phyloP scores from a whole-genome alignment of 306 rosid species.

The Spatholobus suberectus region DNA sequence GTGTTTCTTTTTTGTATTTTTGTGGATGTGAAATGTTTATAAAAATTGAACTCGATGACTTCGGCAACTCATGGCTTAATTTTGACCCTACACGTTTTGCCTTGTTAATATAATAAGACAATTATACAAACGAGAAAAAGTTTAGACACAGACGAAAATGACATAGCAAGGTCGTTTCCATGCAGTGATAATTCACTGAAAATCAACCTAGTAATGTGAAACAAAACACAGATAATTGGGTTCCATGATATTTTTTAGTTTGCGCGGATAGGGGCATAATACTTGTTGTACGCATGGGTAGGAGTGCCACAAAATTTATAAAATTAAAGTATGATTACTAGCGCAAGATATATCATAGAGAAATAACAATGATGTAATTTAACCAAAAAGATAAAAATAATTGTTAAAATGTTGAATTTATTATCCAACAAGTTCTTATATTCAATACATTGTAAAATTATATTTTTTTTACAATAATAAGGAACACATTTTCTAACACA shows the following conservation, averaged over 20 bases:
- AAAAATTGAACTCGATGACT: background rate
- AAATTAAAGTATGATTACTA: background rate
- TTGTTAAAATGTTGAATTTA: background rate
- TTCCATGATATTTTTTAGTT: background rate
- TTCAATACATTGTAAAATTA: too few species aligned
- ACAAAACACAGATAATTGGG: background rate
- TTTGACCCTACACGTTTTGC: background rate
- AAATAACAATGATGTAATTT: background rate
- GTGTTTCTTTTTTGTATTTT: background rate
- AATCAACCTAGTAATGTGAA: background rate
- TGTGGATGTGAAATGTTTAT: background rate
- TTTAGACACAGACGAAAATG: background rate
- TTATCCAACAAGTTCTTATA: background rate
- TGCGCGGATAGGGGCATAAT: background rate
- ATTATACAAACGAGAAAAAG: background rate
- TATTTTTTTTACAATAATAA: too few species aligned
- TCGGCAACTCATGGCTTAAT: background rate
- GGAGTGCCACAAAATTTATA: background rate
- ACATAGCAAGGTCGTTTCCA: background rate
- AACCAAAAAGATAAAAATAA: background rate
- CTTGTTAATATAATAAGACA: background rate
- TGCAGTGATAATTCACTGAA: background rate
- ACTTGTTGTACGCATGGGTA: background rate
- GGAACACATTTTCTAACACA: too few species aligned
- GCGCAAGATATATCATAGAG: background rate